phyloP scores from a whole-genome alignment of 139 green algal genomes.

The Asterochloris erici region DNA sequence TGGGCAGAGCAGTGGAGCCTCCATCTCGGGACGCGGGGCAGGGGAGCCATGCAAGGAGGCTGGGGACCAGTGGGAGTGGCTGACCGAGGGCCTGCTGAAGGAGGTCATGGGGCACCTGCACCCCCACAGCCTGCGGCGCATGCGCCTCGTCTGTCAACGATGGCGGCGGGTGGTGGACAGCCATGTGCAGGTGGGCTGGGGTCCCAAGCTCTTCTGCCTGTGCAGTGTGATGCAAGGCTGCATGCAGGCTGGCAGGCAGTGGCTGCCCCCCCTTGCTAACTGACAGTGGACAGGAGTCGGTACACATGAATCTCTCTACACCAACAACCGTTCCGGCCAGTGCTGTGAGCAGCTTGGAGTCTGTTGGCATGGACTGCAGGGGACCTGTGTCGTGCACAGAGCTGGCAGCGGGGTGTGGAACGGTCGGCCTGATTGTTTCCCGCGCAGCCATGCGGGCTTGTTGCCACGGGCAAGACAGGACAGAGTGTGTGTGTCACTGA shows the following conservation, averaged over 20 bases:
- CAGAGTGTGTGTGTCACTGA: not conserved
- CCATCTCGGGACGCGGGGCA: not conserved
- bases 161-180: conserved; percentile 9
- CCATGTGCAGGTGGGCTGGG: not conserved
- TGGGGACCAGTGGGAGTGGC: conserved; percentile 10
- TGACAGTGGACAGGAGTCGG: not conserved
- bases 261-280: not conserved
- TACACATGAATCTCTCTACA: not conserved
- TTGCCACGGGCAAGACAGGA: too few relatives aligned
- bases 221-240: not conserved
- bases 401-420: too few relatives aligned
- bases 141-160: conserved; percentile 19
- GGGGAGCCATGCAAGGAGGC: not conserved
- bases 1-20: too few relatives aligned
- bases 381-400: too few relatives aligned
- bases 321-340: not conserved
- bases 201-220: too few relatives aligned
- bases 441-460: too few relatives aligned
- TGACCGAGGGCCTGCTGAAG: conserved; percentile 16
- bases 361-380: not conserved
- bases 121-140: not conserved
- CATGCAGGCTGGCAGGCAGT: not conserved
- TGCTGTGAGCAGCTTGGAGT: not conserved
- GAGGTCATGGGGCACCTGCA: conserved; percentile 6
- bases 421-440: too few relatives aligned